Conservation (phyloP, 2,329 filamentous ascomycete species). For the Curvularia spicifera region DNA sequence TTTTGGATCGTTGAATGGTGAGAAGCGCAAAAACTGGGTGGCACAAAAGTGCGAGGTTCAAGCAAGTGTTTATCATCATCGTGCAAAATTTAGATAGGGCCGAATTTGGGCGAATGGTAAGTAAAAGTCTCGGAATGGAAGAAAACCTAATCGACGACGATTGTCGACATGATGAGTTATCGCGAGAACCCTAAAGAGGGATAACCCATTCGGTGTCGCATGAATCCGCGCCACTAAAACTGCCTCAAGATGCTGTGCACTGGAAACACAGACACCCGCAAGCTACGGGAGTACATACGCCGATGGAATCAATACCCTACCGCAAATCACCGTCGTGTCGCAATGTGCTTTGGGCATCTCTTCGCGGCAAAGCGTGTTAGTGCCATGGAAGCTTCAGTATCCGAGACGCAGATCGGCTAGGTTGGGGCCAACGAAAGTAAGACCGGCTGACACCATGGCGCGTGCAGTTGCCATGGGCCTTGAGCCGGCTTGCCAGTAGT, state of each 20-base stretch:
- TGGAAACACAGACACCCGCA: slow-evolving; percentile 24
- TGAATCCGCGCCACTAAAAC: slow-evolving; percentile 34
- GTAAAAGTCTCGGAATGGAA: neutral
- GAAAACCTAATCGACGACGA: neutral
- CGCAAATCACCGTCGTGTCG: slow-evolving; percentile 10
- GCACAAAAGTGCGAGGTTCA: slow-evolving; percentile 43
- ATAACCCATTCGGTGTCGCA: slow-evolving; percentile 25
- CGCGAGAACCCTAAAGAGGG: slow-evolving; percentile 19
- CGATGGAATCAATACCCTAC: slow-evolving; percentile 20
- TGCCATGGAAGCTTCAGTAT: slow-evolving; percentile 26
- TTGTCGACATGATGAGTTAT: neutral
- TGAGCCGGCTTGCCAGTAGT: slow-evolving; percentile 7
- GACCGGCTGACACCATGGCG: slow-evolving; percentile 16
- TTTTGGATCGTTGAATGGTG: slow-evolving; percentile 35
- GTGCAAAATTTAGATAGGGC: slow-evolving; percentile 8
- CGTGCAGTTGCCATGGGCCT: slow-evolving; percentile 25
- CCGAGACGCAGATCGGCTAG: slow-evolving; percentile 24
- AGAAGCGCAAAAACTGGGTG: slow-evolving; percentile 42
- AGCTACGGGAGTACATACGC: slow-evolving; percentile 12
- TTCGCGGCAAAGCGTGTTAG: slow-evolving; percentile 20
- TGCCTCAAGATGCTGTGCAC: slow-evolving; percentile 18
- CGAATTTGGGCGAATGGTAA: neutral
- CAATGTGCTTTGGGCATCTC: slow-evolving; percentile 13
- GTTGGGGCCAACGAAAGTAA: slow-evolving; percentile 2
- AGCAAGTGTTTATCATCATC: slow-evolving; percentile 35